Evolutionary conservation across 768 basidiomycete genomes (phyloP), one percentile per base, ranked within the genome.

Genomic region (Mycena metata): DNA sequence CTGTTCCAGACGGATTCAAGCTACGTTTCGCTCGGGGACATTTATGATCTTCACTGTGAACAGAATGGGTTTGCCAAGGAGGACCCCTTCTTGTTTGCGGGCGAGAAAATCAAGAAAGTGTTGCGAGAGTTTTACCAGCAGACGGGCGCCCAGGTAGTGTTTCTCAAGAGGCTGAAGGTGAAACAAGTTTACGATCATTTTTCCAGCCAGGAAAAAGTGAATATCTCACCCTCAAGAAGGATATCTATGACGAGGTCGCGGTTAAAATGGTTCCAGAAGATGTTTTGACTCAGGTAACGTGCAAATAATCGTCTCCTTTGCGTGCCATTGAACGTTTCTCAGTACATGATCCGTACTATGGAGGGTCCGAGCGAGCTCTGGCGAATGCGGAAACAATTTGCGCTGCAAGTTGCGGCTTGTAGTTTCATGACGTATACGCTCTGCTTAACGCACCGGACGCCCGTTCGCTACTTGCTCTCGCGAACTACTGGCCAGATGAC

Each of bases 301-400:
- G 98, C 96, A 77, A 42, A 30, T 69, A 60, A 30, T n/a, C 16
- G 42, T 19, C 13, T 12, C 30, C 46, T 51, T 30, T 16, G 56
- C 17, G 58, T 60, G 47, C 33, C 63, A 59, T 39, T 55, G 30
- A 19, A 58, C 56, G 4, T 41, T 51, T 42, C 64, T 51, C 62
- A 99, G 98, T 99, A 96, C 78, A 94, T 99, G 93, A 84, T 90
- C 45, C 88, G 88, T 39, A 91, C 92, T 24, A 97, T 98, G 94
- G 82, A 86, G 51, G 87, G 86, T 2, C 90, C 96, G 6, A 88
- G 89, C 64, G 94, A 96, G 73, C 85, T 99, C 4, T 99, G 97
- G 97, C 87, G 94, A 67, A 96, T 99, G 90, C 90, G 98, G 67
- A 99, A 98, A 81, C 96, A 98, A 80, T 98, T 99, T 79, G 91